Evolutionary conservation across 331 rosid species (phyloP).

Genomic region (Quercus phellos): DNA sequence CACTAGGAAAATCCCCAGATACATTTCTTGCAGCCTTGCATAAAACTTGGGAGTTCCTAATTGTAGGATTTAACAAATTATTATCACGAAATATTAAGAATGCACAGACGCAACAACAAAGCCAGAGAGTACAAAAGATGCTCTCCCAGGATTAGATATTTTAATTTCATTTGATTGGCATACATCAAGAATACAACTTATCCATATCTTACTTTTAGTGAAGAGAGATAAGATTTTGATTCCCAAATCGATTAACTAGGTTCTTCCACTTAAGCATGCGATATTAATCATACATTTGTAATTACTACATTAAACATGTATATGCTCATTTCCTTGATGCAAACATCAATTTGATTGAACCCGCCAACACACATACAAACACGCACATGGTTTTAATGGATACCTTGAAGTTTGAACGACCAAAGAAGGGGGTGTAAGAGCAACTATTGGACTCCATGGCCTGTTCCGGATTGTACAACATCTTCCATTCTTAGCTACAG

Average conservation of each 20-base stretch:
- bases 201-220: not conserved
- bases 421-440: conserved; percentile 20
- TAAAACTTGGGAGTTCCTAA: conserved; percentile 48
- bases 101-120: conserved; percentile 3
- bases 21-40: conserved; percentile 53
- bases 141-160: not conserved
- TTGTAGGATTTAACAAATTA: conserved; percentile 12
- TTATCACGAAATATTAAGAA: not conserved
- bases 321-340: not conserved
- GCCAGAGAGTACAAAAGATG: not conserved
- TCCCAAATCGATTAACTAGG: not conserved
- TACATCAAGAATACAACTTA: not conserved
- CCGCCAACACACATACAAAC: not conserved
- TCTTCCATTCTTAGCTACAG: conserved; percentile 38
- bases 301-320: not conserved
- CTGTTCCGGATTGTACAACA: conserved; percentile 35
- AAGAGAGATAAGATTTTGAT: not conserved
- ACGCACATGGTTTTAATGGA: not conserved
- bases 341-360: not conserved
- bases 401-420: conserved; percentile 42
- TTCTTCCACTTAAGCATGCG: not conserved
- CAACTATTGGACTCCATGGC: conserved; percentile 38
- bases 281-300: not conserved
- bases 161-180: not conserved
- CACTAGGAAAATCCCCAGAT: conserved; percentile 62